Percentiles rank a stretch among this genome's conserved stretches.
Evolutionary conservation across 1,284 basidiomycete genomes (phyloP).

Genomic region (Cutaneotrichosporon spelunceum): DNA sequence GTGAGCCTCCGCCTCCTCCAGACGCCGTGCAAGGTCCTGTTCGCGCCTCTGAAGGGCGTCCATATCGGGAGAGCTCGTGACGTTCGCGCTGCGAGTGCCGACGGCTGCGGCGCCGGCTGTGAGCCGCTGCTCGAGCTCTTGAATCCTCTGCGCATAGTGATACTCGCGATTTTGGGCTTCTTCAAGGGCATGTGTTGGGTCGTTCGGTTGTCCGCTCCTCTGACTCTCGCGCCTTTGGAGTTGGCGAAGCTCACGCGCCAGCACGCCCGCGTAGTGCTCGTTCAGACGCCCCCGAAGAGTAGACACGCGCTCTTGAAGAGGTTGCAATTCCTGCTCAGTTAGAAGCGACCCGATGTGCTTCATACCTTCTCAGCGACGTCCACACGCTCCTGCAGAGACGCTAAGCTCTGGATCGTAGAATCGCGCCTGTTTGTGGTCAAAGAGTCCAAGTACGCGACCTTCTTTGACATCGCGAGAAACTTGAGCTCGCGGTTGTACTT

Average conservation of each 20-base stretch:
- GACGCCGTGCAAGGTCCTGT: neutral
- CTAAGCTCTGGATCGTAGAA: constrained; percentile 50
- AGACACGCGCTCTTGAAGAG: constrained; percentile 47
- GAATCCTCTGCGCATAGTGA: constrained; percentile 1
- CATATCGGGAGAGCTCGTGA: neutral
- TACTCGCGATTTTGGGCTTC: constrained; percentile 7
- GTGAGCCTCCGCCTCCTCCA: neutral
- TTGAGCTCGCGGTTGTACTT: constrained; percentile 51
- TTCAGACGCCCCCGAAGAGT: constrained; percentile 43
- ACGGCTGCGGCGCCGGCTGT: neutral
- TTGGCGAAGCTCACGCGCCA: constrained; percentile 52
- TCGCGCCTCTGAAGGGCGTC: neutral
- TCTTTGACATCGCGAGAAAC: constrained; percentile 51
- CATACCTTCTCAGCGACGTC: constrained; percentile 50
- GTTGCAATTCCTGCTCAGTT: constrained; percentile 44
- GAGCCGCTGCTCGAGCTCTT: constrained; percentile 1
- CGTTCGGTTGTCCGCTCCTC: neutral
- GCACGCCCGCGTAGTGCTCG: constrained; percentile 52
- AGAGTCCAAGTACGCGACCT: constrained; percentile 50
- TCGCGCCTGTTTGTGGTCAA: constrained; percentile 45
- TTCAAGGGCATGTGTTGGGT: neutral
- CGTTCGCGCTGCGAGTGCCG: neutral
- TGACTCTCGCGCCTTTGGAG: constrained; percentile 29
- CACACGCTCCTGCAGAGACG: constrained; percentile 49
- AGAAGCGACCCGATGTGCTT: neutral